A percentile compares a stretch with the other conserved stretches of the same genome.
These are phyloP conservation scores for Coniochaeta hoffmannii DNA, from an alignment of 2,329 filamentous ascomycete species.

Conservation along the genomic window DNA sequence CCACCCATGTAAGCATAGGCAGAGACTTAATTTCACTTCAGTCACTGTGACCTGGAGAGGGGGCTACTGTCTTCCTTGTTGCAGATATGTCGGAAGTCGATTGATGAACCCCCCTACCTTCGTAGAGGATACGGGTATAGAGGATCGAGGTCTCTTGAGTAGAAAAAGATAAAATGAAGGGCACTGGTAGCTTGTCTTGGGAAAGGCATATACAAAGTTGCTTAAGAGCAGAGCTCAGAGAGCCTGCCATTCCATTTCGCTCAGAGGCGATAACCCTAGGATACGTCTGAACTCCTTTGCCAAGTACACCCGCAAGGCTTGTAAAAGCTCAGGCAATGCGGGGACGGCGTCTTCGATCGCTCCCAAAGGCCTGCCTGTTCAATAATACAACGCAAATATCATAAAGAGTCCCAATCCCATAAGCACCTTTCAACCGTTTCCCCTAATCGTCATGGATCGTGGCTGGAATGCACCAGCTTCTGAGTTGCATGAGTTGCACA, in stretches of 20 bases:
- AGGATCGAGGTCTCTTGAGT: no score
- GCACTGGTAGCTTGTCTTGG: neutral
- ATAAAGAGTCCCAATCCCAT: neutral
- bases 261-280: neutral
- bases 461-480: neutral
- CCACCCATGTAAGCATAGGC: no score
- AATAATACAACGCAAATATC: neutral
- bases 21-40: no score
- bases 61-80: no score
- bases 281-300: neutral
- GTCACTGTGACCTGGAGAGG: no score
- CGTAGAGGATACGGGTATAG: no score
- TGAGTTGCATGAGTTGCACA: conserved; percentile 1
- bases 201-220: neutral
- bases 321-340: neutral
- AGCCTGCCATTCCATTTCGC: neutral
- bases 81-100: no score
- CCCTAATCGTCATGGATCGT: conserved; percentile 3
- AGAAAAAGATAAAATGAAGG: no score
- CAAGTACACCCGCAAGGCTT: neutral
- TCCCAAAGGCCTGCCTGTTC: neutral
- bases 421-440: conserved; percentile 3
- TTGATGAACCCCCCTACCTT: no score
- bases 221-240: neutral
- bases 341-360: neutral